These are phyloP conservation scores for Cercospora sp. DNA, from an alignment of 2,329 filamentous ascomycete species.

Conservation along the genomic window DNA sequence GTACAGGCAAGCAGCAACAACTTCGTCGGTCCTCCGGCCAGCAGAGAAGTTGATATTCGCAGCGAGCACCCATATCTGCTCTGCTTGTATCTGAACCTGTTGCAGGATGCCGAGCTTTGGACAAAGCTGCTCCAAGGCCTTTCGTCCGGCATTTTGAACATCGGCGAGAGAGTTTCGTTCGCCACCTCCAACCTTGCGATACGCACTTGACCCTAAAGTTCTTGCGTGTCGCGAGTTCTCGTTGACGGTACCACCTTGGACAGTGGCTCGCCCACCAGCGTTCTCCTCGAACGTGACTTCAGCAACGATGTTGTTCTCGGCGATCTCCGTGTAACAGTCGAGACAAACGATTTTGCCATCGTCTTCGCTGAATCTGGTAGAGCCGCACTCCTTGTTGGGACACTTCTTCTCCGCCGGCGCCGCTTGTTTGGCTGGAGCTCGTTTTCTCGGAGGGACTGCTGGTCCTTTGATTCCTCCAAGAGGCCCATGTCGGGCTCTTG, in stretches of 20 bases:
- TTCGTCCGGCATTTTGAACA: constrained; percentile 49
- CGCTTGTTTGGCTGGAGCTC: constrained; percentile 11
- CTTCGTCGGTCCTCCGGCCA: constrained; percentile 79
- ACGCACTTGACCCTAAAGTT: constrained; percentile 52
- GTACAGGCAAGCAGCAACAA: constrained; percentile 89
- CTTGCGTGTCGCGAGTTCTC: constrained; percentile 81
- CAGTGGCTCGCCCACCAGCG: constrained; percentile 78
- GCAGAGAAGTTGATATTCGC: constrained; percentile 70
- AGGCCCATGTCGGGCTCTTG: constrained; percentile 9
- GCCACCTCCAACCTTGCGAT: constrained; percentile 46
- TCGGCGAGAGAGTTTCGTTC: constrained; percentile 59
- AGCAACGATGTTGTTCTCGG: constrained; percentile 84
- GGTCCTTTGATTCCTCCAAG: constrained; percentile 15
- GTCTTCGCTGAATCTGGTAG: constrained; percentile 32
- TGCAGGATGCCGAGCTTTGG: constrained; percentile 43
- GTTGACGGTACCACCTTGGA: constrained; percentile 85
- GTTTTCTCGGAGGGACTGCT: constrained; percentile 6
- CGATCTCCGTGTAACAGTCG: constrained; percentile 80
- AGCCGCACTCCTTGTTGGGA: constrained; percentile 20
- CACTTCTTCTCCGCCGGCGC: constrained; percentile 18
- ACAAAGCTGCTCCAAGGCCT: constrained; percentile 43
- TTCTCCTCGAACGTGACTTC: constrained; percentile 91
- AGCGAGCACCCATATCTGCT: constrained; percentile 47
- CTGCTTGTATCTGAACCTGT: constrained; percentile 42
- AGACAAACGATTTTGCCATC: constrained; percentile 63